Base-by-base conservation (phyloP, 768 basidiomycete species). In the Pluteus cervinus region DNA sequence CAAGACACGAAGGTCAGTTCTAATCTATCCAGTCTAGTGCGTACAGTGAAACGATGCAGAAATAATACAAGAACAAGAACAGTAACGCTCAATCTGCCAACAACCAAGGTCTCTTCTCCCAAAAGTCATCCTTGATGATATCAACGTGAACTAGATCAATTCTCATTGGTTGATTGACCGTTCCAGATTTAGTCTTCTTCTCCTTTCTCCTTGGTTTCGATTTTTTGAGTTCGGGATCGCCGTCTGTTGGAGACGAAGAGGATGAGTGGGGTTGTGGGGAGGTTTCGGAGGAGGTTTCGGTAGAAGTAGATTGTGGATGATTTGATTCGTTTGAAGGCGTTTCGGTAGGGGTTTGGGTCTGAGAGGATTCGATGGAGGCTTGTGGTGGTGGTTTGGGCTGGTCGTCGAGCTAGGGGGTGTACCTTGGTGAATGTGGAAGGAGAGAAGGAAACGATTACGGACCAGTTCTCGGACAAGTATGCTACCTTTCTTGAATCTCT, bases 401-500 rank as follows among this genome's bases (percentile, higher is more conserved):
- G n/a, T n/a, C n/a, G n/a, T n/a, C n/a, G n/a, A n/a, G n/a, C n/a
- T n/a, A n/a, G n/a, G n/a, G n/a, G n/a, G n/a, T n/a, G n/a, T n/a
- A n/a, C 26, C 26, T 14, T 29, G 26, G 17, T 12, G 7, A 36
- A 24, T 3, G 9, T 8, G 21, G 28, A 24, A 39, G n/a, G 21
- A 40, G 6, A 28, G 14, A 34, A 23, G 9, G 25, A 12, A 7
- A 20, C 16, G 6, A 24, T 4, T 20, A 44, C 48, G 35, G 43
- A 74, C 81, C 61, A 73, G 66, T 46, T 81, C 70, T 40, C 90
- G 76, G 31, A 90, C 72, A 8, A 97, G 55, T 2, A 89, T 69
- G 47, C 85, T 92, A 8, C 96, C 96, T 55, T 93, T 94, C 35
- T 86, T 67, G 51, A 74, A 94, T 41, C 81, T 69, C 1, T 71